A percentile compares a stretch with the other conserved stretches of the same genome.
These are phyloP conservation scores for Tolypocladium cylindrosporum DNA, from an alignment of 2,329 filamentous ascomycete genomes.

Conservation along the genomic window DNA sequence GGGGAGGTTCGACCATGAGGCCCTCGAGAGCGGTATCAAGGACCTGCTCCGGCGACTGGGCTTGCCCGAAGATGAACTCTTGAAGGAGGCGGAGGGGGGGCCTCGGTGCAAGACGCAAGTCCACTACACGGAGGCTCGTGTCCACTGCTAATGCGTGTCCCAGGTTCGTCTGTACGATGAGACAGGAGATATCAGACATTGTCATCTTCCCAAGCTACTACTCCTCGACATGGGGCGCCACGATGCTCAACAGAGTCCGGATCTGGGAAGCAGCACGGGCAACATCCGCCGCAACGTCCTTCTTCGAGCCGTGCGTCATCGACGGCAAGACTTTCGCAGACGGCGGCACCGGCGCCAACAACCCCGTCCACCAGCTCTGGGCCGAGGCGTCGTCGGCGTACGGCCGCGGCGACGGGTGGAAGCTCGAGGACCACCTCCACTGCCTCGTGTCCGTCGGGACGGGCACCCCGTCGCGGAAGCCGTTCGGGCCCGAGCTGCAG, in stretches of 20 bases:
- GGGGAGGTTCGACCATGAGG: neutral
- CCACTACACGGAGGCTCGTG: too few relatives aligned
- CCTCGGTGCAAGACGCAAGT: neutral
- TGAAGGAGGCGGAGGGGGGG: neutral
- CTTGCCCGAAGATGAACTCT: neutral
- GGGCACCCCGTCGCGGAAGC: slow-evolving; percentile 1
- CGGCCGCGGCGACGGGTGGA: neutral
- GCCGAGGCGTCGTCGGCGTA: neutral
- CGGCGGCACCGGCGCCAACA: slow-evolving; percentile 3
- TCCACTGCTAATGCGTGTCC: neutral
- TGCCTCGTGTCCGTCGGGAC: slow-evolving; percentile 4
- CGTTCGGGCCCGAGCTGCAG: neutral
- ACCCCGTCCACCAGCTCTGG: slow-evolving; percentile 1
- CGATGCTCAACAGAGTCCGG: neutral
- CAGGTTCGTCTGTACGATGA: slow-evolving; percentile 1
- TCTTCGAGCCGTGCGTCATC: slow-evolving; percentile 2
- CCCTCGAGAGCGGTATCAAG: neutral
- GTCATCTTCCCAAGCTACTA: neutral
- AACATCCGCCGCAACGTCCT: slow-evolving; percentile 9
- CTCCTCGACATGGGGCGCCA: neutral
- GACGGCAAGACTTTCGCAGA: neutral
- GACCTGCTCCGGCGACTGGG: neutral
- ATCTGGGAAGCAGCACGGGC: slow-evolving; percentile 7
- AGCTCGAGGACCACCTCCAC: neutral
- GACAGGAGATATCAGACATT: neutral